phyloP scores from a whole-genome alignment of 2,329 filamentous ascomycete genomes.

The Tolypocladium paradoxum region DNA sequence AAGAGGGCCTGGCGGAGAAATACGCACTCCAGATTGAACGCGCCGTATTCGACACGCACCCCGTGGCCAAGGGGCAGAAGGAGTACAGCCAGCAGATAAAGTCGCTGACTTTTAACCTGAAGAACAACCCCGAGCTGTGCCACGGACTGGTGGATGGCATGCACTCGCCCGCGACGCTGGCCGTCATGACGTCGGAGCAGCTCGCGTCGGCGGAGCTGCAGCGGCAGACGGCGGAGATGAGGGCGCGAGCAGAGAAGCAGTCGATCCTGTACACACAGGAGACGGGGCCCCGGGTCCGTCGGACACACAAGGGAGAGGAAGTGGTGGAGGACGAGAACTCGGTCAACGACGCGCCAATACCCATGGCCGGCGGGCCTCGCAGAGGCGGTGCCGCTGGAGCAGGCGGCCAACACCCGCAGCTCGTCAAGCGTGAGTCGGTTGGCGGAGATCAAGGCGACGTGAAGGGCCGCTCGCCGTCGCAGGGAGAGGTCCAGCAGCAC shows the following conservation, averaged over 20 bases:
- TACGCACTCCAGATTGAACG: constrained; percentile 75
- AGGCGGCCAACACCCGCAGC: constrained; percentile 8
- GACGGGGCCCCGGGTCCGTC: constrained; percentile 61
- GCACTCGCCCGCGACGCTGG: constrained; percentile 64
- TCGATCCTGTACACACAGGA: constrained; percentile 72
- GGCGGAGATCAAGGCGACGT: constrained; percentile 16
- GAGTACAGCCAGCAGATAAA: constrained; percentile 56
- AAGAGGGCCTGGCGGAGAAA: constrained; percentile 54
- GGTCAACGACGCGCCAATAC: constrained; percentile 23
- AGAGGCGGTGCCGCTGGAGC: not conserved
- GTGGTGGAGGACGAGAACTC: constrained; percentile 66
- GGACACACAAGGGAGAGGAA: constrained; percentile 93
- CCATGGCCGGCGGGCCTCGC: constrained; percentile 11
- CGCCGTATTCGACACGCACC: constrained; percentile 47
- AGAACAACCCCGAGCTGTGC: constrained; percentile 72
- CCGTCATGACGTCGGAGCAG: constrained; percentile 81
- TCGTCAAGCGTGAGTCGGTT: constrained; percentile 25
- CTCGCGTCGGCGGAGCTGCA: constrained; percentile 89
- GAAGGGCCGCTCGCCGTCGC: constrained; percentile 24
- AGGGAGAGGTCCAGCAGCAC: constrained; percentile 34
- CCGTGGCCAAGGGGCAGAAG: constrained; percentile 30
- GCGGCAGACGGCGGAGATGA: constrained; percentile 63
- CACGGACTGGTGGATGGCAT: constrained; percentile 62
- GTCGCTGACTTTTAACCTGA: constrained; percentile 74
- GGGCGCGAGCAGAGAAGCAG: constrained; percentile 69